phyloP scores from a whole-genome alignment of 345 rosid genomes.

The Populus simonii region DNA sequence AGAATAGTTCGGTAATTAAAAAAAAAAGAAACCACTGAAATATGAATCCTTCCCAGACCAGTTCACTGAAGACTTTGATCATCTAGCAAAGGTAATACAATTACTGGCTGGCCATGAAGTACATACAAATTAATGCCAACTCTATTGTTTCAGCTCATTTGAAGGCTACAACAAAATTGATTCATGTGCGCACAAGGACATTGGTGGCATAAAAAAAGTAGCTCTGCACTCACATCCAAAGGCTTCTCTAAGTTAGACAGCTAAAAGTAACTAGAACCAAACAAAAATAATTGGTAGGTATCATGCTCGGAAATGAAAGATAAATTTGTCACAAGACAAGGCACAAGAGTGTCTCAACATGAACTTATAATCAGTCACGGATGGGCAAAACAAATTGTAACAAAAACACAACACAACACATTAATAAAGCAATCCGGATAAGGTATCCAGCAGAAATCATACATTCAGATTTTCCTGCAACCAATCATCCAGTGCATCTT shows the following conservation, averaged over 20 bases:
- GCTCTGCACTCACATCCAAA: neutral
- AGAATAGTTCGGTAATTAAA: neutral
- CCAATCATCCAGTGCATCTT: constrained; percentile 1
- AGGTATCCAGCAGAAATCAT: neutral
- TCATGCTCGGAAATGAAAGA: neutral
- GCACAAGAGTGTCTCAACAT: neutral
- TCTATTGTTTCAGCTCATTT: constrained; percentile 2
- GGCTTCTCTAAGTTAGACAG: constrained; percentile 11
- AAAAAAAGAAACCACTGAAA: neutral
- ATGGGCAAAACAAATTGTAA: neutral
- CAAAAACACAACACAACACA: neutral
- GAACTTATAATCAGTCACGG: neutral
- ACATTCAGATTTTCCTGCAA: neutral
- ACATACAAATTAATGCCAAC: constrained; percentile 7
- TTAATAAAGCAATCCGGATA: neutral
- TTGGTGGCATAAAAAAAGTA: neutral
- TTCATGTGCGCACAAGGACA: constrained; percentile 10
- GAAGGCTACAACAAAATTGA: neutral
- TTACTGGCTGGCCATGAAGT: neutral
- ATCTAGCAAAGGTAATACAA: neutral
- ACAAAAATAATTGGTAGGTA: neutral
- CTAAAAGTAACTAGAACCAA: constrained; percentile 1
- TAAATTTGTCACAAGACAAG: neutral
- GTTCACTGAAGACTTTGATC: neutral
- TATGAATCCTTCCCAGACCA: neutral